Evolutionary conservation across 306 rosid species (phyloP).

Genomic region (Rosa chinensis): DNA sequence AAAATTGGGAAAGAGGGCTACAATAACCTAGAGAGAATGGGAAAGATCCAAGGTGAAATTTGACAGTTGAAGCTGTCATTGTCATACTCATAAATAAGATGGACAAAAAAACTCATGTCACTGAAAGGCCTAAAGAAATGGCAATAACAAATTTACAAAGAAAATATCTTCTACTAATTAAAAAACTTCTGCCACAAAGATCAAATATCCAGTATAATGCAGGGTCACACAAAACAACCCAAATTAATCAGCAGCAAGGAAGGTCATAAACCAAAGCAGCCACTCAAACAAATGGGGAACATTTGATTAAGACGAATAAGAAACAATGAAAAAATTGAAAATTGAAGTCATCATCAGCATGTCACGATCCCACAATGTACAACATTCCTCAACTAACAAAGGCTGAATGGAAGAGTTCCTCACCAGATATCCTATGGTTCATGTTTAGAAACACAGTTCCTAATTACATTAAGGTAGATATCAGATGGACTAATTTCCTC

Average conservation of each 20-base stretch:
- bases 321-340: slow-evolving; percentile 31
- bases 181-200: too few species aligned
- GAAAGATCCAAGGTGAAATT: neutral
- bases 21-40: neutral
- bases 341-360: slow-evolving; percentile 37
- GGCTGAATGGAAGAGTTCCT: too few species aligned
- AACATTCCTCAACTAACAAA: neutral
- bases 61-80: neutral
- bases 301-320: slow-evolving; percentile 37
- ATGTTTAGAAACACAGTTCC: too few species aligned
- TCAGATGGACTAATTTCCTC: too few species aligned
- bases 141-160: neutral
- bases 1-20: neutral
- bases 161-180: too few species aligned
- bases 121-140: neutral
- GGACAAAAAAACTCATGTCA: too few species aligned
- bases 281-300: slow-evolving; percentile 46
- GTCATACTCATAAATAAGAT: neutral
- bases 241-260: too few species aligned
- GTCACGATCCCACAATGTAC: slow-evolving; percentile 26
- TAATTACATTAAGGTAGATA: neutral
- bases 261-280: slow-evolving; percentile 8
- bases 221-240: too few species aligned
- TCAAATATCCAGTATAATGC: too few species aligned
- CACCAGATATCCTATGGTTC: too few species aligned